A percentile compares a stretch with the other conserved stretches of the same genome.
These are phyloP conservation scores for Chlorophyllum brunneum DNA, from an alignment of 768 basidiomycete species.

Conservation along the genomic window DNA sequence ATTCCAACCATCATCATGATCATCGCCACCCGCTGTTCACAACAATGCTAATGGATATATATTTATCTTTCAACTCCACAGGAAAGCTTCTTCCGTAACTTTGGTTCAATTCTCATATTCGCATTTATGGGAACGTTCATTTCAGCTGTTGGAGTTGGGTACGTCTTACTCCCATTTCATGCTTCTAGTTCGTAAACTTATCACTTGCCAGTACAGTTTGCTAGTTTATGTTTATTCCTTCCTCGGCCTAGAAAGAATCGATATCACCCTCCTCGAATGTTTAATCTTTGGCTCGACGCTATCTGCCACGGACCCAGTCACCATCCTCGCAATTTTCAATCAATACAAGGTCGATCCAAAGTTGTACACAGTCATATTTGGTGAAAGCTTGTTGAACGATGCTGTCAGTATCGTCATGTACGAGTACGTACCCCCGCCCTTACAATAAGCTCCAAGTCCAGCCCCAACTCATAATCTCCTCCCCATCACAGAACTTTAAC, in stretches of 20 bases:
- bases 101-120: constrained; percentile 91
- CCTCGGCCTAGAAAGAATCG: constrained; percentile 85
- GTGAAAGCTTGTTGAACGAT: constrained; percentile 95
- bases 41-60: constrained; percentile 12
- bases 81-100: constrained; percentile 99
- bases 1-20: not conserved
- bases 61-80: constrained; percentile 27
- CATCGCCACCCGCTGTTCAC: not conserved
- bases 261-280: constrained; percentile 86
- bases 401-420: constrained; percentile 99
- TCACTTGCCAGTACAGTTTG: constrained; percentile 62
- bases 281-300: constrained; percentile 95
- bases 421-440: constrained; percentile 64
- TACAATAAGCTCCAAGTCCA: not conserved
- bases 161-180: constrained; percentile 30
- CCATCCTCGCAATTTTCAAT: constrained; percentile 97
- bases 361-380: constrained; percentile 95
- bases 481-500: constrained; percentile 67
- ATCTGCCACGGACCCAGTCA: constrained; percentile 96
- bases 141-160: constrained; percentile 95
- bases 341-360: constrained; percentile 99
- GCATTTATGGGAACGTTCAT: constrained; percentile 96
- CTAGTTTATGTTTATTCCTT: constrained; percentile 94
- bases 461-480: not conserved
- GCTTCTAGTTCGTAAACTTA: constrained; percentile 27